Evolutionary conservation across 331 rosid species (phyloP).

Genomic region (Pyracantha coccinea): DNA sequence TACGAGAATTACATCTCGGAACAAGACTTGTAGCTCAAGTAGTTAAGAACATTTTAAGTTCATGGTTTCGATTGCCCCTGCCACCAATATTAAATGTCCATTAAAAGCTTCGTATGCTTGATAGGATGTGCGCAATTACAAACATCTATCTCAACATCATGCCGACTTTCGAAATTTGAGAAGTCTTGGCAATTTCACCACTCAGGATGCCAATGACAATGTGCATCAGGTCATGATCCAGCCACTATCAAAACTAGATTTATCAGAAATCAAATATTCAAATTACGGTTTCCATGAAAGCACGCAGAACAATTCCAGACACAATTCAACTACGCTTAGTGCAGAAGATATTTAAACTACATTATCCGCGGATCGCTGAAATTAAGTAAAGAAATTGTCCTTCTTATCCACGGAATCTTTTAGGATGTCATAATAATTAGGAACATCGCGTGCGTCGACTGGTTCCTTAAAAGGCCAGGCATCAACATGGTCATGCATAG

Average conservation of each 20-base stretch:
- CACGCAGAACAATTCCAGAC: not conserved
- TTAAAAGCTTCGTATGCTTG: not conserved
- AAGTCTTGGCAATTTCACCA: not conserved
- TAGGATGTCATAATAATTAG: conserved; percentile 88
- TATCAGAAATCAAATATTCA: not conserved
- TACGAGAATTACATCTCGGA: no score
- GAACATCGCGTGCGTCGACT: conserved; percentile 85
- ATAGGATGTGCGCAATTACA: not conserved
- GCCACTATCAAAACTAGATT: not conserved
- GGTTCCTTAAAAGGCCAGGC: conserved; percentile 99
- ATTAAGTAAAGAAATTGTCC: not conserved
- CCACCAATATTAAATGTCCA: not conserved
- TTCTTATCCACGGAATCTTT: conserved; percentile 93
- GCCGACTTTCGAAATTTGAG: not conserved
- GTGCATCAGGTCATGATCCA: not conserved
- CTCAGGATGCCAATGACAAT: not conserved
- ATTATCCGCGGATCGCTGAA: not conserved
- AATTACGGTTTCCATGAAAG: not conserved
- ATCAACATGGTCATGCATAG: conserved; percentile 77
- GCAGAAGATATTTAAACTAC: not conserved
- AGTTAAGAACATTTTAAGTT: no score
- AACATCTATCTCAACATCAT: not conserved
- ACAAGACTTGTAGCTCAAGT: no score
- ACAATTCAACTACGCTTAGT: no score
- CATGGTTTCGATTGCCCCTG: no score